Base-by-base conservation (phyloP, 108 stramenopile species). In the Nitzschia sp. region DNA sequence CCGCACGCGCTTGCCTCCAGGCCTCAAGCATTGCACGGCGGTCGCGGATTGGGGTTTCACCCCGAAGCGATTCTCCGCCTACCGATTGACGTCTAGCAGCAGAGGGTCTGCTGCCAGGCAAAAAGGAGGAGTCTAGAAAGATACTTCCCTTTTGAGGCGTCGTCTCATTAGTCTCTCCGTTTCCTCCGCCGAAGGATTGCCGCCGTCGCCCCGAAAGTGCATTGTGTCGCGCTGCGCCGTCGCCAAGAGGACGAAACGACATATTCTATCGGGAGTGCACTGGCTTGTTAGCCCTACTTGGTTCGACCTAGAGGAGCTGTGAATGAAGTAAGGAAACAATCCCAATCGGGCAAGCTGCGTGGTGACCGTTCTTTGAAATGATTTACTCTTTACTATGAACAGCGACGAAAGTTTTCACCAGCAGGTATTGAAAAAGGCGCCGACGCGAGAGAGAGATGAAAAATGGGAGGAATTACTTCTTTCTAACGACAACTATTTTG, bases 21-120 rank as follows among this genome's bases (percentile, higher is more conserved):
- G 87, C 85, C 34, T 89, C 88, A 63, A 93, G 63, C 84, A 82
- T 79, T 25, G 86, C 86, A 35, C 88, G 76, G 30, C 88, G 82
- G 71, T 91, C 92, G 17, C 86, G 75, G 33, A 61, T 59, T 0
- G 77, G 73, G 47, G 80, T 72, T 15, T 63, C 74, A 0, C 55
- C 21, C 3, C 53, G 56, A 17, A 64, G 19, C 18, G 46, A 35
- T 28, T 47, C 66, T 15, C 68, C 79, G 21, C 73, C 69, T 24
- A 74, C 34, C 5, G 75, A 81, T 59, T 69, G 68, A 27, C 80
- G 31, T 53, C 71, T 33, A n/a, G 74, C 48, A 11, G 59, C 59
- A 2, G 74, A 75, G 31, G n/a, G n/a, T n/a, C n/a, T n/a, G 17
- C 49, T 46, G 15, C 32, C 26, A 4, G 29, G 48, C 2, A 28